Base-by-base conservation (phyloP, 192 early-diverging fungal genomes). In the Umbelopsis sp. region DNA sequence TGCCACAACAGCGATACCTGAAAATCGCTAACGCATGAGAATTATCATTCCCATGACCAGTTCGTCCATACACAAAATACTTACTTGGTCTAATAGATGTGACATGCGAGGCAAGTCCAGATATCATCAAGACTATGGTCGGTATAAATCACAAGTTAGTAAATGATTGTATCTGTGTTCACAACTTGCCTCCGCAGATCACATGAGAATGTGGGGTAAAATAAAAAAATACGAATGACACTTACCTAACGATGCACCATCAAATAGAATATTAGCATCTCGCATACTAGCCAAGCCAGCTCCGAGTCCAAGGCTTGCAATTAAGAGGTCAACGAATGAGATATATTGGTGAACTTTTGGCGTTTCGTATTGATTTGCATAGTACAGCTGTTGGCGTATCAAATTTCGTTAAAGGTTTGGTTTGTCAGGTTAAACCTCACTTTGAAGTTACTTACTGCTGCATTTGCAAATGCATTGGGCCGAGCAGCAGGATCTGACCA, bases 221-320 rank as follows among this genome's bases (percentile, higher is more conserved):
- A n/a, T n/a, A n/a, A n/a, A n/a, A n/a, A n/a, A 2, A 22, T 41
- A 26, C 12, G 20, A 20, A 21, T 29, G 26, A 21, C 41, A 67
- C 56, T 49, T 77, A 77, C 76, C 70, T 16, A 77, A 17, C 45
- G 71, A 69, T 34, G 71, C 71, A n/a, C 76, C 76, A 65, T 77
- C 76, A 66, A 77, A 77, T n/a, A 77, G 56, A 38, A 65, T 51
- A 65, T 72, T 73, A 6, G 47, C 65, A 25, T 73, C 71, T 11
- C 53, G 65, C 66, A 59, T 67, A 43, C 47, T 73, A 25, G 76
- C 76, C 17, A 77, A 70, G 36, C 76, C 76, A 24, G 76, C 76
- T 22, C 51, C 26, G 34, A 77, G 34, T 11, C 76, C 76, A 34
- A 69, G 0, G 21, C 68, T 66, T 21, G 71, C 76, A 51, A 77